phyloP scores from a whole-genome alignment of 805 yeast genomes.

The Candida endomychidarum region DNA sequence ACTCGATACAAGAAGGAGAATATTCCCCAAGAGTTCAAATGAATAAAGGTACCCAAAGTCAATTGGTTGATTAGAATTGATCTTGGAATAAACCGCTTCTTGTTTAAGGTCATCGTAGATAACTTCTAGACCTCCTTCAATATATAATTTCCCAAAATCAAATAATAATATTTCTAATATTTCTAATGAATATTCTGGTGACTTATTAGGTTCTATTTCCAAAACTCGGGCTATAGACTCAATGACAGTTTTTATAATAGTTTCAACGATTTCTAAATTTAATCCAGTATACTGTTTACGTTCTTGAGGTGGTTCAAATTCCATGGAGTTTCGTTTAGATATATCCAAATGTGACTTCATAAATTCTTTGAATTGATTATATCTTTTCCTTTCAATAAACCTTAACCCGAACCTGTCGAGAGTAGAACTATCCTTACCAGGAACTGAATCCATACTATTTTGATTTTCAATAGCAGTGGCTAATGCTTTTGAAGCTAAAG shows the following conservation, averaged over 20 bases:
- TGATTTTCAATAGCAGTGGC: constrained; percentile 32
- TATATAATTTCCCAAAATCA: constrained; percentile 71
- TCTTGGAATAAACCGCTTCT: constrained; percentile 24
- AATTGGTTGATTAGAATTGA: constrained; percentile 26
- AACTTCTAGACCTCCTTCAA: constrained; percentile 73
- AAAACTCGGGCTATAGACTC: constrained; percentile 77
- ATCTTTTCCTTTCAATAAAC: constrained; percentile 42
- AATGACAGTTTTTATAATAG: constrained; percentile 64
- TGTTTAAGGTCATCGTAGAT: constrained; percentile 50
- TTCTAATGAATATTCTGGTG: constrained; percentile 63
- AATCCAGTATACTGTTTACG: constrained; percentile 21
- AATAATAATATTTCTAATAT: constrained; percentile 64
- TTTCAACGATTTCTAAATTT: constrained; percentile 53
- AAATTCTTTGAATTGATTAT: constrained; percentile 55
- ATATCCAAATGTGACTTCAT: constrained; percentile 49
- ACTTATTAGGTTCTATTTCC: constrained; percentile 65
- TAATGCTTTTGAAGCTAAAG: constrained; percentile 34
- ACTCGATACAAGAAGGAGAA: constrained; percentile 64
- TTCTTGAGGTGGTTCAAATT: constrained; percentile 21
- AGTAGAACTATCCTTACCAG: constrained; percentile 9
- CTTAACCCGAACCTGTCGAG: constrained; percentile 31
- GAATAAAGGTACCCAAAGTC: constrained; percentile 49
- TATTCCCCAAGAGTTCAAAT: constrained; percentile 55
- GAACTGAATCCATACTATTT: constrained; percentile 27
- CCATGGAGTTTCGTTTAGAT: constrained; percentile 24